These are phyloP conservation scores for Hymenoscyphus fraxineus DNA, from an alignment of 2,329 filamentous ascomycete species.

Conservation along the genomic window DNA sequence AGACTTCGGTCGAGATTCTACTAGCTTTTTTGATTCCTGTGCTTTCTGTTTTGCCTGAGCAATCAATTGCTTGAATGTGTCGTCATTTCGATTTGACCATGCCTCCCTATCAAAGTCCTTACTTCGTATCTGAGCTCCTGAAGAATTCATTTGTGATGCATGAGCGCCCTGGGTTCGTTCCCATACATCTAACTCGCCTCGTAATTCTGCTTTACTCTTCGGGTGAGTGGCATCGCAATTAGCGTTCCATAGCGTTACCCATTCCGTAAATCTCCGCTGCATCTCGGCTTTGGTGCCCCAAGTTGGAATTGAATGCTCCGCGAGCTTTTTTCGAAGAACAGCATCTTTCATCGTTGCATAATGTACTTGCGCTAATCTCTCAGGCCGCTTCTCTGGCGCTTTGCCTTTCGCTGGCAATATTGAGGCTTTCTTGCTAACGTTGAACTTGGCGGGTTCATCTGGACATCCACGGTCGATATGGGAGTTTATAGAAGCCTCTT, in stretches of 20 bases:
- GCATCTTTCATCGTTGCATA: slow-evolving; percentile 83
- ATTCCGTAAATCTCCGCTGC: slow-evolving; percentile 81
- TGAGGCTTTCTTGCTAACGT: slow-evolving; percentile 1
- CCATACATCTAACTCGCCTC: slow-evolving; percentile 80
- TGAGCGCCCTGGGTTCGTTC: slow-evolving; percentile 74
- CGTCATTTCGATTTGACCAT: slow-evolving; percentile 70
- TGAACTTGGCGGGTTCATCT: slow-evolving; percentile 18
- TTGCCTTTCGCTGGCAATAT: slow-evolving; percentile 9
- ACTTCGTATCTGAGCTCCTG: slow-evolving; percentile 61
- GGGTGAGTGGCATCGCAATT: slow-evolving; percentile 84
- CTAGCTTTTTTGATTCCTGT: slow-evolving; percentile 7
- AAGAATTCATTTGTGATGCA: slow-evolving; percentile 43
- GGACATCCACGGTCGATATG: slow-evolving; percentile 63
- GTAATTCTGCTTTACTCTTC: slow-evolving; percentile 64
- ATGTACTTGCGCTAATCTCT: slow-evolving; percentile 67
- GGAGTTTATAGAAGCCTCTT: slow-evolving; percentile 69
- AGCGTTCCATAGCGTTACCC: slow-evolving; percentile 93
- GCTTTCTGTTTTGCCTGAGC: slow-evolving; percentile 61
- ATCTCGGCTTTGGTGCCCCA: slow-evolving; percentile 66
- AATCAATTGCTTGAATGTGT: slow-evolving; percentile 76
- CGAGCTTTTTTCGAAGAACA: slow-evolving; percentile 74
- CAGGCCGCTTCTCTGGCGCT: slow-evolving; percentile 19
- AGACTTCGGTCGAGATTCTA: slow-evolving; percentile 8
- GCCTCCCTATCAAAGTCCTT: slow-evolving; percentile 83
- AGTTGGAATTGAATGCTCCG: slow-evolving; percentile 72